Evolutionary conservation across 2,329 filamentous ascomycete genomes (phyloP).

Genomic region (Scedosporium apiospermum): DNA sequence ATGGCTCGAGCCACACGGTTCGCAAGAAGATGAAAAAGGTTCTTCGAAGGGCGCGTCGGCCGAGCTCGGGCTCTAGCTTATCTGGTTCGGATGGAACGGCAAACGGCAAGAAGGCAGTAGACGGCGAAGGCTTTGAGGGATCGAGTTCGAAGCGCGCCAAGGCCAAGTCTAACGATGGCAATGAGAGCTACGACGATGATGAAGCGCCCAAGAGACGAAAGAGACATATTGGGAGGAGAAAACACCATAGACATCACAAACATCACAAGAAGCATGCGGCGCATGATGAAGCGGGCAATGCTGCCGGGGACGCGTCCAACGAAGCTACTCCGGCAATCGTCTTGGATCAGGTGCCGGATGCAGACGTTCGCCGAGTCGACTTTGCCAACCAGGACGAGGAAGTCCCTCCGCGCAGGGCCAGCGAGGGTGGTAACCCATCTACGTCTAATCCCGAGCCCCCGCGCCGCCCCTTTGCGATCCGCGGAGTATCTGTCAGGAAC

Average conservation of each 20-base stretch:
- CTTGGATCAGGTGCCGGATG: not conserved
- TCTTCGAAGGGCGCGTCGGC: slow-evolving; percentile 58
- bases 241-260: slow-evolving; percentile 27
- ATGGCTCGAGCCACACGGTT: slow-evolving; percentile 51
- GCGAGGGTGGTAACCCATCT: slow-evolving; percentile 18
- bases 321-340: not conserved
- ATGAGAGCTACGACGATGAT: slow-evolving; percentile 16
- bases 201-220: slow-evolving; percentile 37
- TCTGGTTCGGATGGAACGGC: slow-evolving; percentile 38
- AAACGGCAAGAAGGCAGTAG: slow-evolving; percentile 17
- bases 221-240: slow-evolving; percentile 20
- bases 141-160: slow-evolving; percentile 7
- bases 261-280: slow-evolving; percentile 24
- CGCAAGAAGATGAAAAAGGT: slow-evolving; percentile 68
- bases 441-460: slow-evolving; percentile 9
- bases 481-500: slow-evolving; percentile 50
- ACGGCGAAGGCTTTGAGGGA: slow-evolving; percentile 29
- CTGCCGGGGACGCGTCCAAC: not conserved
- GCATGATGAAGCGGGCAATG: not conserved
- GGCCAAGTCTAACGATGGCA: not conserved
- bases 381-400: slow-evolving; percentile 32
- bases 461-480: slow-evolving; percentile 44
- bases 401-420: not conserved
- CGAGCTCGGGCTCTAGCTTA: slow-evolving; percentile 69
- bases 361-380: slow-evolving; percentile 44